Conservation (phyloP, 1,284 basidiomycete species). For the Marasmius tenuissimus region DNA sequence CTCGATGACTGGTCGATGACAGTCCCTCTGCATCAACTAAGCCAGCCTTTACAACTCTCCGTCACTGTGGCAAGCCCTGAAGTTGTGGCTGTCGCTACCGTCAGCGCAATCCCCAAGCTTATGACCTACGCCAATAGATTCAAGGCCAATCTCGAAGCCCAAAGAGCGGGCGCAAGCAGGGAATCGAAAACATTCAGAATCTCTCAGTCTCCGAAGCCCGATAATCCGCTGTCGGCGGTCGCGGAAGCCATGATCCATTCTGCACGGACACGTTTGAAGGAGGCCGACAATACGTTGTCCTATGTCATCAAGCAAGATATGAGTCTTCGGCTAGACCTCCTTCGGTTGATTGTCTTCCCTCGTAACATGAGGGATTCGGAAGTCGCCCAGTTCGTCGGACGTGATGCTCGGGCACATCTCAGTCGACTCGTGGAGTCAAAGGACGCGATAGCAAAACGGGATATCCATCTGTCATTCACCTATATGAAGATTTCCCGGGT, state of each 20-base stretch:
- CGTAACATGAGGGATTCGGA: conserved; percentile 73
- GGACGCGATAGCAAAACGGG: conserved; percentile 49
- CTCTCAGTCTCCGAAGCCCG: conserved; percentile 64
- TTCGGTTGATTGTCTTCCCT: conserved; percentile 73
- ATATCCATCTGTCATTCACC: conserved; percentile 68
- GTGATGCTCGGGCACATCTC: conserved; percentile 65
- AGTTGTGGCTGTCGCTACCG: conserved; percentile 69
- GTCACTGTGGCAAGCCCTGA: conserved; percentile 77
- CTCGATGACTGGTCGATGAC: conserved; percentile 81
- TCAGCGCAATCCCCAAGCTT: conserved; percentile 73
- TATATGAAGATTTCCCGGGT: conserved; percentile 75
- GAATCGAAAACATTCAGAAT: conserved; percentile 73
- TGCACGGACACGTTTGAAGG: conserved; percentile 65
- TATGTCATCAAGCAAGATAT: conserved; percentile 71
- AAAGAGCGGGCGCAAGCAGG: conserved; percentile 71
- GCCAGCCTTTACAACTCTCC: conserved; percentile 68
- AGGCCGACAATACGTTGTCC: conserved; percentile 56
- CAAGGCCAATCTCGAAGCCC: conserved; percentile 67
- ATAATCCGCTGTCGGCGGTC: conserved; percentile 78
- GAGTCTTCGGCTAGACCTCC: conserved; percentile 59
- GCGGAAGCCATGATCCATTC: conserved; percentile 82
- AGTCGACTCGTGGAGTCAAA: conserved; percentile 59
- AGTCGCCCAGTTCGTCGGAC: conserved; percentile 68
- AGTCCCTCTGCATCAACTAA: conserved; percentile 35
- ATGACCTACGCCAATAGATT: conserved; percentile 74